phyloP scores from a whole-genome alignment of 2,329 filamentous ascomycete species.

The Fusarium pilosicola region DNA sequence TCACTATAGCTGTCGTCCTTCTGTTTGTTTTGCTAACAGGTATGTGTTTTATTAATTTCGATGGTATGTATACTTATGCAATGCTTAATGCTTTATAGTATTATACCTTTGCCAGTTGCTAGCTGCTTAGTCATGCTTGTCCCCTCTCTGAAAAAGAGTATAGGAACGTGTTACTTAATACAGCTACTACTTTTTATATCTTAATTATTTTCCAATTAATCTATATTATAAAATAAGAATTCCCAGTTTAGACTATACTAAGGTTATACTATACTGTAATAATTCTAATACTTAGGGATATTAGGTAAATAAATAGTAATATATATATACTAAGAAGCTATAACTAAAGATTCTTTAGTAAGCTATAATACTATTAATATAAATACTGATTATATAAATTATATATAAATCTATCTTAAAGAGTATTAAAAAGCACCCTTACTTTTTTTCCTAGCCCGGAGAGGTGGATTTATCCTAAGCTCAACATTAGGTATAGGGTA shows the following conservation, averaged over 20 bases:
- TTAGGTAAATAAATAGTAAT: no score
- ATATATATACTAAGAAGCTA: no score
- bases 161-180: accelerated
- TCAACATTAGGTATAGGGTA: no score
- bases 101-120: no score
- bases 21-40: not conserved
- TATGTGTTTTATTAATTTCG: accelerated
- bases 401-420: accelerated
- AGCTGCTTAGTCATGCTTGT: no score
- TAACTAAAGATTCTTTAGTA: accelerated
- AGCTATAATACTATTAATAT: no score
- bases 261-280: no score
- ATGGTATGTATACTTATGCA: accelerated
- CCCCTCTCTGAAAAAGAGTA: accelerated
- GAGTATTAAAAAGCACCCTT: no score
- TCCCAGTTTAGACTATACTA: accelerated
- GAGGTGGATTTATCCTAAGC: no score
- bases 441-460: accelerated
- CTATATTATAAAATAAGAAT: accelerated
- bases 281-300: no score
- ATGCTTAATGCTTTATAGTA: not conserved
- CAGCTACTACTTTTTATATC: accelerated
- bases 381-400: no score
- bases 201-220: no score
- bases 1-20: not conserved